A percentile compares a stretch with the other conserved stretches of the same genome.
Conservation (phyloP, 495 filamentous ascomycete species). For the Aspergillus bridgeri region DNA sequence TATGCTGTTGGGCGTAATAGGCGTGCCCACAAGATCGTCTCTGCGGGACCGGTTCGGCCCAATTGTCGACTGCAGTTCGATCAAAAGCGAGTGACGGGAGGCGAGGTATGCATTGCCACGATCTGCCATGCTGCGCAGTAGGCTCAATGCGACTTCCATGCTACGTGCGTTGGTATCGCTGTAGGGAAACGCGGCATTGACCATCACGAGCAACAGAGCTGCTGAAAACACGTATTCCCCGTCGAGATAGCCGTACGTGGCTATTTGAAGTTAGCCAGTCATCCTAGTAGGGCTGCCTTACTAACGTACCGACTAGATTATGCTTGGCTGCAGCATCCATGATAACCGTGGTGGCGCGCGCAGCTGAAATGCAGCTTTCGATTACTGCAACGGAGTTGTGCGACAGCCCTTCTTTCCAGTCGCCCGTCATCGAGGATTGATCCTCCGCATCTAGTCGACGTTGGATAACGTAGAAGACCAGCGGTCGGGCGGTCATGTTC, state of each 20-base stretch:
- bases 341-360: constrained; percentile 44
- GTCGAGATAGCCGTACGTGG: constrained; percentile 51
- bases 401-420: constrained; percentile 42
- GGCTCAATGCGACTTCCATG: constrained; percentile 41
- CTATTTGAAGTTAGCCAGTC: too few species aligned
- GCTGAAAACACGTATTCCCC: constrained; percentile 49
- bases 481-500: constrained; percentile 49
- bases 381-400: constrained; percentile 43
- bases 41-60: constrained; percentile 14
- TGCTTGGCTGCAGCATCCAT: constrained; percentile 44
- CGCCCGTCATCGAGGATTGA: constrained; percentile 19
- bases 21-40: constrained; percentile 1
- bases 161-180: constrained; percentile 33
- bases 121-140: constrained; percentile 46
- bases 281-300: background rate
- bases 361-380: constrained; percentile 46
- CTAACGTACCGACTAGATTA: constrained; percentile 39
- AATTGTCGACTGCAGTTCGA: constrained; percentile 32
- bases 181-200: constrained; percentile 45
- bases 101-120: constrained; percentile 44
- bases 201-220: constrained; percentile 48
- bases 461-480: constrained; percentile 49
- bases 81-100: constrained; percentile 39
- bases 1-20: constrained; percentile 18
- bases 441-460: constrained; percentile 33